Conservation (phyloP, 495 filamentous ascomycete species). For the Hyaloscypha bicolor region DNA sequence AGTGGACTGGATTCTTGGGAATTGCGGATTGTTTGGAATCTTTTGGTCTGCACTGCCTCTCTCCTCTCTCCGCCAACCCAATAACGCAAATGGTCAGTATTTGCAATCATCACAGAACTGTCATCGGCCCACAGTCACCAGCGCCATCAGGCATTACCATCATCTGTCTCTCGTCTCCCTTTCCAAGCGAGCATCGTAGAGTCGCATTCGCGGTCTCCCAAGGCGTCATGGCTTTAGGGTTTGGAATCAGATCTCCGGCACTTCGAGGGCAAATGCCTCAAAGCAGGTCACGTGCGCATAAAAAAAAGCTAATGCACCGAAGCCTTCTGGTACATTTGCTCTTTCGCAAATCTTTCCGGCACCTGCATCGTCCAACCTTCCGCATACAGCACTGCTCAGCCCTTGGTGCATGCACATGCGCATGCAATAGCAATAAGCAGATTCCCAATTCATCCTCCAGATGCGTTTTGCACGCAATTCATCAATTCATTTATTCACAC, state of each 20-base stretch:
- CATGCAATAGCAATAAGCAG: not conserved
- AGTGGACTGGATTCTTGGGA: not conserved
- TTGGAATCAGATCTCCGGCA: not conserved
- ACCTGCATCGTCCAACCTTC: not conserved
- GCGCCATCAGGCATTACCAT: not conserved
- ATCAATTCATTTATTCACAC: not conserved
- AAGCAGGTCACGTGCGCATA: not conserved
- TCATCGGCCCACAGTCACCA: not conserved
- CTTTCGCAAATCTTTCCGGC: not conserved
- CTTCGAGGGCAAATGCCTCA: not conserved
- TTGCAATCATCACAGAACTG: not conserved
- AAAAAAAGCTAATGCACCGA: not conserved
- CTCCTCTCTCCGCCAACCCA: not conserved
- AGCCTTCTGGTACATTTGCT: not conserved
- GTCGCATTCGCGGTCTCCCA: too few relatives aligned
- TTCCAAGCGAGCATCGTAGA: too few relatives aligned
- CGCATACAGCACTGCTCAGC: not conserved
- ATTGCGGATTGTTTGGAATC: not conserved
- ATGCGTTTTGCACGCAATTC: not conserved
- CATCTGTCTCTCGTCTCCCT: not conserved
- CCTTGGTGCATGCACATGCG: not conserved
- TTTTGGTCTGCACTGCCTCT: not conserved
- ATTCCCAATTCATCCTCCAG: not conserved
- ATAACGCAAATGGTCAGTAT: not conserved
- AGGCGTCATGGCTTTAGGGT: not conserved